phyloP scores from a whole-genome alignment of 257 asterid species.

The Salvia hispanica region DNA sequence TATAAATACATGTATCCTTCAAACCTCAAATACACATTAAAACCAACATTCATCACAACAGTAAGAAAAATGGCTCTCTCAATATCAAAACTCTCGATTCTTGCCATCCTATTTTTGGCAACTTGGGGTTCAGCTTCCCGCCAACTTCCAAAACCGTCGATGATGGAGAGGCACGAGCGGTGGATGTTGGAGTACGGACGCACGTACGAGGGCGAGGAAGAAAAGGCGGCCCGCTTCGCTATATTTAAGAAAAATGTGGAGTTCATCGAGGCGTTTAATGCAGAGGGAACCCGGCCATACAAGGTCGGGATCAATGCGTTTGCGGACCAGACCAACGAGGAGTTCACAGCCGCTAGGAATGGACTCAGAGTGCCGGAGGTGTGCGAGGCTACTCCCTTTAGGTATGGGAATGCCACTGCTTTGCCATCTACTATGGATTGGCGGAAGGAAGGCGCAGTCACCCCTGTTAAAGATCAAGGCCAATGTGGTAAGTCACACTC shows the following conservation, averaged over 20 bases:
- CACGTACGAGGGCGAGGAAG: slow-evolving; percentile 34
- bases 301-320: slow-evolving; percentile 44
- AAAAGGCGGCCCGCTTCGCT: slow-evolving; percentile 40
- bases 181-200: slow-evolving; percentile 43
- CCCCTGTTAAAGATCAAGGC: slow-evolving; percentile 40
- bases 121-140: slow-evolving; percentile 26
- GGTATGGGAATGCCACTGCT: slow-evolving; percentile 28
- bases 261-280: slow-evolving; percentile 37
- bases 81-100: slow-evolving; percentile 6
- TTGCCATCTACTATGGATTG: slow-evolving; percentile 38
- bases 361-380: slow-evolving; percentile 28
- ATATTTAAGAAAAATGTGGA: slow-evolving; percentile 41
- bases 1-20: slow-evolving; percentile 23
- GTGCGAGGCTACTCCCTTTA: slow-evolving; percentile 26
- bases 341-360: slow-evolving; percentile 35
- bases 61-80: slow-evolving; percentile 3
- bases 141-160: neutral
- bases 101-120: slow-evolving; percentile 22
- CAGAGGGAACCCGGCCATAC: slow-evolving; percentile 28
- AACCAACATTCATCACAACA: neutral
- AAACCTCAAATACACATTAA: neutral
- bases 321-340: slow-evolving; percentile 46
- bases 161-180: slow-evolving; percentile 37
- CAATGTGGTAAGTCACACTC: slow-evolving; percentile 48
- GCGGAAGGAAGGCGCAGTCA: slow-evolving; percentile 41